phyloP scores from a whole-genome alignment of 2,329 filamentous ascomycete species.

The Venturia nashicola region DNA sequence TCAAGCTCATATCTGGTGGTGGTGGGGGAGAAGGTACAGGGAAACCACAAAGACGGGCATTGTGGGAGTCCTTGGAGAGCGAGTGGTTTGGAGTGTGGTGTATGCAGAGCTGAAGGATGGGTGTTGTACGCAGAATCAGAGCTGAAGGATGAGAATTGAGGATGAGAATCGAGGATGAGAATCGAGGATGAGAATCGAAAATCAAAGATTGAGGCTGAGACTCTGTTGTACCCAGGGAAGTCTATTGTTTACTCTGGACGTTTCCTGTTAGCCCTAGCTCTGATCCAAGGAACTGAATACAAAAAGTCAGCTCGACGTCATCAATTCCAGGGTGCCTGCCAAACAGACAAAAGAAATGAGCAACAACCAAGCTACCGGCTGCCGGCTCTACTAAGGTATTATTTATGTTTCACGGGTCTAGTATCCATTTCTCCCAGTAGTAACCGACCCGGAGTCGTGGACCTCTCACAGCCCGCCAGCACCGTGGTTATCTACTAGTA shows the following conservation, averaged over 20 bases:
- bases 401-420: too few species aligned
- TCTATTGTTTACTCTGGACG: not conserved
- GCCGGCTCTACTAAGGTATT: too few species aligned
- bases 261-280: not conserved
- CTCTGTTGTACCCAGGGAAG: not conserved
- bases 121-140: too few species aligned
- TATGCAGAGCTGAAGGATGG: not conserved
- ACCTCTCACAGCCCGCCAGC: not conserved
- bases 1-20: not conserved
- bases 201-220: not conserved
- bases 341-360: not conserved
- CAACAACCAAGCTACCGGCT: too few species aligned
- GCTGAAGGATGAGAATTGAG: not conserved
- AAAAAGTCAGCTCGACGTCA: not conserved
- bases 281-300: not conserved
- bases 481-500: not conserved
- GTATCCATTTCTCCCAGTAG: too few species aligned
- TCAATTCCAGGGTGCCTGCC: not conserved
- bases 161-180: too few species aligned
- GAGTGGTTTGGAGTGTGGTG: not conserved
- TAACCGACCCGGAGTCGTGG: too few species aligned
- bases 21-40: constrained; percentile 33
- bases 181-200: not conserved
- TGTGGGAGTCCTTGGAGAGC: constrained; percentile 6
- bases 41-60: constrained; percentile 52